A percentile compares a stretch with the other conserved stretches of the same genome.
Conservation (phyloP, 495 filamentous ascomycete genomes). For the Xeromyces bisporus region DNA sequence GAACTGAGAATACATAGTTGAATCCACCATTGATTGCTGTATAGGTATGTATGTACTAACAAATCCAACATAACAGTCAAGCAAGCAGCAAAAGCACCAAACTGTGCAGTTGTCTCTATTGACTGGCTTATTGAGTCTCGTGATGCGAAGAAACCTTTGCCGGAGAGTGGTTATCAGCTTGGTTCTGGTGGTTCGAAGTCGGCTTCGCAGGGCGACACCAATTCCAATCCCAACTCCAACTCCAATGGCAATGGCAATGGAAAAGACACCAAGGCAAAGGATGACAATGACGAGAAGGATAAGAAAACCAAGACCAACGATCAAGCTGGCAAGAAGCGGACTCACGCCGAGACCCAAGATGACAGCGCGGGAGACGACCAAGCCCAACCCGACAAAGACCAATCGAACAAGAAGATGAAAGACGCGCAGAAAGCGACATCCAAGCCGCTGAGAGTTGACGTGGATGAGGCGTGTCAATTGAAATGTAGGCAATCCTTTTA, state of each 20-base stretch:
- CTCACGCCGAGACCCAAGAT: slow-evolving; percentile 3
- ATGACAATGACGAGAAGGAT: slow-evolving; percentile 5
- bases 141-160: slow-evolving; percentile 20
- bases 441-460: slow-evolving; percentile 24
- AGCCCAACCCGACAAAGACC: neutral
- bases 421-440: slow-evolving; percentile 26
- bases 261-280: neutral
- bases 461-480: slow-evolving; percentile 31
- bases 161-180: slow-evolving; percentile 24
- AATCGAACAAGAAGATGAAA: slow-evolving; percentile 23
- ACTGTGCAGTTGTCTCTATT: slow-evolving; percentile 40
- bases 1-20: slow-evolving; percentile 1
- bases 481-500: slow-evolving; percentile 15
- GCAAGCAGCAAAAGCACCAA: slow-evolving; percentile 25
- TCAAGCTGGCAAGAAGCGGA: slow-evolving; percentile 16
- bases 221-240: neutral
- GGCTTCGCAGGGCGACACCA: slow-evolving; percentile 5
- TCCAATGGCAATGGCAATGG: too few relatives aligned
- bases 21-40: neutral
- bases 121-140: slow-evolving; percentile 44
- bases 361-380: slow-evolving; percentile 4
- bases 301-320: slow-evolving; percentile 10
- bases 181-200: slow-evolving; percentile 3
- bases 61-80: slow-evolving; percentile 35
- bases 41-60: neutral